phyloP scores from a whole-genome alignment of 805 yeast genomes.

The Zygoascus biomembranicola region DNA sequence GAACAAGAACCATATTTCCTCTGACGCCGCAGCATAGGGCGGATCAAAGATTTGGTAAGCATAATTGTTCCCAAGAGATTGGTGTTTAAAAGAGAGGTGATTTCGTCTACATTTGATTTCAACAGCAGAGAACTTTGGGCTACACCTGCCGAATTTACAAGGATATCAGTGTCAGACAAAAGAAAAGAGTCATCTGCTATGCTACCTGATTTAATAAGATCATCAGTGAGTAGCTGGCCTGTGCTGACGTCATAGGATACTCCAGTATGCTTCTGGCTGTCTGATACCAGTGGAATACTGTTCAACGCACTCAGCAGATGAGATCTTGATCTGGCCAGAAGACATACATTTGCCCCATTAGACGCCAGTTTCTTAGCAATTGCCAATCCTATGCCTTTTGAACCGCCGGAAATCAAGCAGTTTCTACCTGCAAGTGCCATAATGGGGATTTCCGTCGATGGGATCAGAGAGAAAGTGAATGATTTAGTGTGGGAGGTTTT shows the following conservation, averaged over 20 bases:
- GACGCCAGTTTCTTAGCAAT: conserved; percentile 44
- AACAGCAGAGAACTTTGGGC: conserved; percentile 48
- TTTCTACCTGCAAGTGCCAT: conserved; percentile 8
- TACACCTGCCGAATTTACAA: conserved; percentile 52
- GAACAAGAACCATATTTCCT: conserved; percentile 21
- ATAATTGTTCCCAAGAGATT: conserved; percentile 58
- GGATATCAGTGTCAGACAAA: conserved; percentile 30
- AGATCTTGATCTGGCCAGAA: conserved; percentile 41
- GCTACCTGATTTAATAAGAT: background rate
- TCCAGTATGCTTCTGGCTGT: conserved; percentile 8
- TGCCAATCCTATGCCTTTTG: conserved; percentile 56
- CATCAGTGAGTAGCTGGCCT: conserved; percentile 6
- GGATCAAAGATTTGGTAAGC: conserved; percentile 44
- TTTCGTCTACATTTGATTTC: conserved; percentile 33
- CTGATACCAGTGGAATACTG: conserved; percentile 9
- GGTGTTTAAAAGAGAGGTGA: conserved; percentile 40
- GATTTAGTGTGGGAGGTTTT: too few relatives aligned
- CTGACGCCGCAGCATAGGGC: conserved; percentile 38
- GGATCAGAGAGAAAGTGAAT: too few relatives aligned
- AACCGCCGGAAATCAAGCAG: conserved; percentile 52
- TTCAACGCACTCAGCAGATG: conserved; percentile 15
- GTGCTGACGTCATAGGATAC: conserved; percentile 13
- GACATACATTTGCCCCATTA: conserved; percentile 43
- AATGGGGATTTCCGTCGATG: too few relatives aligned
- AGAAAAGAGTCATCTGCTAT: background rate